phyloP scores from a whole-genome alignment of 805 yeast genomes.

The Candida tammaniensis region DNA sequence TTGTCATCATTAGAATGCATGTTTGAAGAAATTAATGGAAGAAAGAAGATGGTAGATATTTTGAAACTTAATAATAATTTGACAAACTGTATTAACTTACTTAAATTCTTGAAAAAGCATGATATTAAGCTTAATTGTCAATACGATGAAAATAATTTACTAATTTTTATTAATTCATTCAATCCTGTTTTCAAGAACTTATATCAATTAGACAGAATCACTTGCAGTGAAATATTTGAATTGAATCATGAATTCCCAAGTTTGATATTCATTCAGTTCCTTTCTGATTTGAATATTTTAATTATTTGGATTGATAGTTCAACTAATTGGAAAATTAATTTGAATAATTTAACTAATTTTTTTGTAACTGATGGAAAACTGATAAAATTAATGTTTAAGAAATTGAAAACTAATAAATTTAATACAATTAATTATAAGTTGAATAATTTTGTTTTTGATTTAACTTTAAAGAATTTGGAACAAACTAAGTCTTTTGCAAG shows the following conservation, averaged over 20 bases:
- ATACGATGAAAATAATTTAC: background rate
- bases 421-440: slow-evolving; percentile 8
- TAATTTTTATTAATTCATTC: slow-evolving; percentile 2
- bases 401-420: slow-evolving; percentile 5
- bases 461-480: slow-evolving; percentile 5
- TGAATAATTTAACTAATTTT: slow-evolving; percentile 5
- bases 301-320: slow-evolving; percentile 9
- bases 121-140: slow-evolving; percentile 1
- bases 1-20: background rate
- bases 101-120: slow-evolving; percentile 5
- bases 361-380: background rate
- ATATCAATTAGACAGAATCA: slow-evolving; percentile 6
- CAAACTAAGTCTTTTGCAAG: slow-evolving; percentile 3
- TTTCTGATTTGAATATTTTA: slow-evolving; percentile 4
- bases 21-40: slow-evolving; percentile 1
- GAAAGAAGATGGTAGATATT: background rate
- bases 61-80: slow-evolving; percentile 7
- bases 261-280: slow-evolving; percentile 10
- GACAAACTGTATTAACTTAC: slow-evolving; percentile 8
- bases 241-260: slow-evolving; percentile 3
- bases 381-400: slow-evolving; percentile 7
- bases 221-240: slow-evolving; percentile 3
- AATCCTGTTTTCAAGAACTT: slow-evolving; percentile 6
- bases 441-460: slow-evolving; percentile 6
- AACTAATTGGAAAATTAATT: slow-evolving; percentile 4